Evolutionary conservation across 2,329 filamentous ascomycete species (phyloP), one percentile per base, ranked within the genome.

Genomic region (Penicillium sp.): DNA sequence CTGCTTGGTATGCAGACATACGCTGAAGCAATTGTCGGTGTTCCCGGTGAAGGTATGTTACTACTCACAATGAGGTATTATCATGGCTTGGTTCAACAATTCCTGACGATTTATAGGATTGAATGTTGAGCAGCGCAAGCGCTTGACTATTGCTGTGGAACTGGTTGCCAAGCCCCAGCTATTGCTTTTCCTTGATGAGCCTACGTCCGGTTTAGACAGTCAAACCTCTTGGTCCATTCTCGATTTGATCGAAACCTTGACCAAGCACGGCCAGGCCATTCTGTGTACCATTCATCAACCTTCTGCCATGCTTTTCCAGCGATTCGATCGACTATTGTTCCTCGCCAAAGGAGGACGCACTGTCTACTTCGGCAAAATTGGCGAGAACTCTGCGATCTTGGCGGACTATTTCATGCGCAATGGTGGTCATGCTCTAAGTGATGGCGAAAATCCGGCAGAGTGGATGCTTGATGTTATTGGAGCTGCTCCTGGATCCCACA

Each of bases 261-360:
- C 91, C 67, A 90, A 93, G 74, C 89, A 87, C 60, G 93, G 93
- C 16, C 91, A 96, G 72, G 93, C 93, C 51, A 91, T 97, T 75
- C 86, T 97, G 16, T 96, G 92, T 78, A 97, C 93, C 0, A 97
- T 97, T 59, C 93, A 98, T 74, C 93, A 98, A 75, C 93, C 93
- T 16, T 96, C 91, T 14, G 92, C 93, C 35, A 92, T 96, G 83
- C 82, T 97, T 52, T 96, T 97, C 80, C 90, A 96, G 73, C 89
- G 91, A 56, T 97, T 89, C 52, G 87, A 89, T 59, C 81, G 82
- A 1, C 74, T 89, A 1, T 74, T 89, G 0, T 86, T 90, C 72
- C 79, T 90, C 2, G 85, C 85, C 10, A 81, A 78, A 55, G 87
- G 87, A 35, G 87, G 87, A 1, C 84, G 81, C 67, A 89, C 86